These are phyloP conservation scores for Hypsizygus marmoreus DNA, from an alignment of 768 basidiomycete genomes.

Conservation along the genomic window DNA sequence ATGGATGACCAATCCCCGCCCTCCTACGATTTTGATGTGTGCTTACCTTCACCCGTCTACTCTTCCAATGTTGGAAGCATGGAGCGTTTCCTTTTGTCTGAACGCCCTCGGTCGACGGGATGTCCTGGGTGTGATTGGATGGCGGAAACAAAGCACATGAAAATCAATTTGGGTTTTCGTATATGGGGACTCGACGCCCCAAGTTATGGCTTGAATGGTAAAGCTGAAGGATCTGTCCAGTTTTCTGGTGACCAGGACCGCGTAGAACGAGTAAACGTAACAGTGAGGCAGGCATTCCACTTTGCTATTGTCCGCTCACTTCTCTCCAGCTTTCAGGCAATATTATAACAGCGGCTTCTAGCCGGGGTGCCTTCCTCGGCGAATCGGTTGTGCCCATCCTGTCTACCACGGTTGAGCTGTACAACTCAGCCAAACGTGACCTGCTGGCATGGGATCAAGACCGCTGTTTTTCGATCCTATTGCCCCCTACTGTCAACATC, in stretches of 20 bases:
- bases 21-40: conserved; percentile 12
- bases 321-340: conserved; percentile 37
- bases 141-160: conserved; percentile 40
- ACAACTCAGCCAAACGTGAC: conserved; percentile 21
- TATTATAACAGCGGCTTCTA: conserved; percentile 32
- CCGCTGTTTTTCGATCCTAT: conserved; percentile 38
- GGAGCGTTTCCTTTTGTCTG: conserved; percentile 38
- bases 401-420: conserved; percentile 27
- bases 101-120: conserved; percentile 22
- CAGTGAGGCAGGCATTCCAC: conserved; percentile 28
- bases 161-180: conserved; percentile 41
- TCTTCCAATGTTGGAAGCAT: conserved; percentile 27
- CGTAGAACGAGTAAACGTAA: conserved; percentile 37
- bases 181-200: conserved; percentile 39
- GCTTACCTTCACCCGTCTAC: conserved; percentile 21
- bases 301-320: not conserved
- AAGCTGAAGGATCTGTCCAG: conserved; percentile 39
- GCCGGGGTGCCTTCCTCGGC: conserved; percentile 27
- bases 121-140: conserved; percentile 34
- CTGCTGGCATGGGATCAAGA: conserved; percentile 26
- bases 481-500: conserved; percentile 35
- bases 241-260: conserved; percentile 36
- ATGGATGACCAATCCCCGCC: conserved; percentile 8
- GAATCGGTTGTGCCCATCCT: conserved; percentile 28
- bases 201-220: conserved; percentile 42